A percentile compares a stretch with the other conserved stretches of the same genome.
These are phyloP conservation scores for Casaregolazyma lundiana DNA, from an alignment of 1,139 yeast genomes.

Conservation along the genomic window DNA sequence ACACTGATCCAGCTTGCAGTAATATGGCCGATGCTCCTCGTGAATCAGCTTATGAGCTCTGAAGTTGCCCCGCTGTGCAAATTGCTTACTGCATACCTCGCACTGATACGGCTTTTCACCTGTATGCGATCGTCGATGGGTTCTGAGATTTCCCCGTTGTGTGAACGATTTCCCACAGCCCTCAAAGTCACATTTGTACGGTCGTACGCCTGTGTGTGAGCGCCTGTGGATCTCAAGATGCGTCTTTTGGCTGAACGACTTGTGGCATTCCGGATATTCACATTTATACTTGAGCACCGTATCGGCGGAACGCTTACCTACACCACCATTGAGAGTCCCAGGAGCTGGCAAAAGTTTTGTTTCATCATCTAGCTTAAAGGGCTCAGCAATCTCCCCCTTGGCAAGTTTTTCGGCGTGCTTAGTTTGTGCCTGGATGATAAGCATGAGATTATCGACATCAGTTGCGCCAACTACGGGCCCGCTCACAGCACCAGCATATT, in stretches of 20 bases:
- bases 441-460: constrained; percentile 83
- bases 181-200: constrained; percentile 61
- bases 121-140: constrained; percentile 77
- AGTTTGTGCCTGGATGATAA: constrained; percentile 81
- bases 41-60: constrained; percentile 85
- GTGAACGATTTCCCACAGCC: constrained; percentile 71
- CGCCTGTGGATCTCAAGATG: constrained; percentile 83
- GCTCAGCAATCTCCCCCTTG: constrained; percentile 25
- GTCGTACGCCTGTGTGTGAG: constrained; percentile 69
- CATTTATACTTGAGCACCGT: constrained; percentile 52
- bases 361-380: constrained; percentile 28
- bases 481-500: constrained; percentile 36
- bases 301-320: constrained; percentile 56
- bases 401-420: constrained; percentile 47
- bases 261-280: constrained; percentile 56
- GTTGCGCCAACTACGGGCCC: constrained; percentile 73
- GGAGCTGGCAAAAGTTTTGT: constrained; percentile 53
- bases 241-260: constrained; percentile 87
- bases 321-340: constrained; percentile 74
- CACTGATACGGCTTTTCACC: constrained; percentile 87
- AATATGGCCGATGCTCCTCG: constrained; percentile 70
- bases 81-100: constrained; percentile 64
- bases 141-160: constrained; percentile 87
- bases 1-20: constrained; percentile 77
- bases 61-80: constrained; percentile 84